These are phyloP conservation scores for Serendipita vermifera DNA, from an alignment of 768 basidiomycete species.

Conservation along the genomic window DNA sequence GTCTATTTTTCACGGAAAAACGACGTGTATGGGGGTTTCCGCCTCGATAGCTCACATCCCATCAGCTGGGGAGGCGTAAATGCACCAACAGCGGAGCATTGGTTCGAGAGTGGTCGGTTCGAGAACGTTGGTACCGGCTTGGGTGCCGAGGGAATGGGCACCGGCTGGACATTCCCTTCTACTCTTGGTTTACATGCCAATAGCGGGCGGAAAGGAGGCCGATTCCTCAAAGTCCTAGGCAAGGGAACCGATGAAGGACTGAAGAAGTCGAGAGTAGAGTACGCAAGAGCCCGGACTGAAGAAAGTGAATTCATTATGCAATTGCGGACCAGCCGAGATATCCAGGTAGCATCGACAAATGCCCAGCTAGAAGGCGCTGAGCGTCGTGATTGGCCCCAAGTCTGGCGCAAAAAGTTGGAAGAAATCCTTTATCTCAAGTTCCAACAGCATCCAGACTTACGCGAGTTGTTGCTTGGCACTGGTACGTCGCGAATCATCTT, in stretches of 20 bases:
- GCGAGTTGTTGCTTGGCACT: not conserved
- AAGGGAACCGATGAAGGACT: not conserved
- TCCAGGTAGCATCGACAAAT: not conserved
- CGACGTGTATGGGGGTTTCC: not conserved
- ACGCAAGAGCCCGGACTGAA: not conserved
- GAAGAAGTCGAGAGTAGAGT: not conserved
- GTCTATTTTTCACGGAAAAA: slow-evolving; percentile 5
- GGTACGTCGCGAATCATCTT: not conserved
- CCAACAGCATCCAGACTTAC: not conserved
- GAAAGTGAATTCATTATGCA: not conserved
- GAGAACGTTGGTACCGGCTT: not conserved
- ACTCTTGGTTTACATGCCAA: not conserved
- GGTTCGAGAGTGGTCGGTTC: slow-evolving; percentile 6
- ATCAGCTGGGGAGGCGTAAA: not conserved
- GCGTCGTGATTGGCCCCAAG: not conserved
- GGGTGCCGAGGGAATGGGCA: not conserved
- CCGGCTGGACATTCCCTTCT: slow-evolving; percentile 1
- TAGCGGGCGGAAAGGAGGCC: not conserved
- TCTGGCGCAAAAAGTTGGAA: not conserved
- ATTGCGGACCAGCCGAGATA: not conserved
- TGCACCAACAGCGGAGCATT: not conserved
- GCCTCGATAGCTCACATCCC: not conserved
- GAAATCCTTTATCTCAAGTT: slow-evolving; percentile 4
- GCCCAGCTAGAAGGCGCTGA: not conserved
- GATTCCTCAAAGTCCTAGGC: not conserved